Evolutionary conservation across 805 yeast genomes (phyloP).

Genomic region (Blastobotrys chiropterorum): DNA sequence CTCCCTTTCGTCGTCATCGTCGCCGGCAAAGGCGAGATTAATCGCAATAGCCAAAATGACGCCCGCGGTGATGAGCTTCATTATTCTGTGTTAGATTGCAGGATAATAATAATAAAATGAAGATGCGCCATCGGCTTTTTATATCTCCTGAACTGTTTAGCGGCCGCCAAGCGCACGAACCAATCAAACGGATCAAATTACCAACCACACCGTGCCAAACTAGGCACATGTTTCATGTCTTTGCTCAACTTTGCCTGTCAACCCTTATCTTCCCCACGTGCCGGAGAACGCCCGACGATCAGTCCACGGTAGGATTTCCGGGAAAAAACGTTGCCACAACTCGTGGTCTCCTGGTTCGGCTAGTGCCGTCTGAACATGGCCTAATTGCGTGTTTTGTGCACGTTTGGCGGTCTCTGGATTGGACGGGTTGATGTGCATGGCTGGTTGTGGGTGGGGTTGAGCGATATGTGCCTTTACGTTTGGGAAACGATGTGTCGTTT

Average conservation of each 20-base stretch:
- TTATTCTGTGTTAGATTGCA: not conserved
- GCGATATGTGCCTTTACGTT: too few species aligned
- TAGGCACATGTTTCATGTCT: not conserved
- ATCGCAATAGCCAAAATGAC: not conserved
- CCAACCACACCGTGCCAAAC: not conserved
- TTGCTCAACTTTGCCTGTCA: not conserved
- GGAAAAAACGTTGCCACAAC: too few species aligned
- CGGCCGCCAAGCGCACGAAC: not conserved
- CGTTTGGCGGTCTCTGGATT: too few species aligned
- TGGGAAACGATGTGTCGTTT: too few species aligned
- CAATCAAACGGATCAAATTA: not conserved
- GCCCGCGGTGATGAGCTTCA: not conserved
- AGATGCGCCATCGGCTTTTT: not conserved
- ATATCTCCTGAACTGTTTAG: not conserved
- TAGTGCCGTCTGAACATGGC: too few species aligned
- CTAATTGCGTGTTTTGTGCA: too few species aligned
- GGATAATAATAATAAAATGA: not conserved
- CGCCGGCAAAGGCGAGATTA: not conserved
- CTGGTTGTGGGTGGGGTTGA: too few species aligned
- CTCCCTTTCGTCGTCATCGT: conserved; percentile 19
- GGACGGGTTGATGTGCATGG: too few species aligned
- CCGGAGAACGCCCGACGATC: too few species aligned
- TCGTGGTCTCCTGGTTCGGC: too few species aligned
- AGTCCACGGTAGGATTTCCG: too few species aligned
- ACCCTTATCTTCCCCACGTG: not conserved